Percentiles rank a stretch among this genome's conserved stretches.
Evolutionary conservation across 495 filamentous ascomycete genomes (phyloP).

Genomic region (Xylaria acuta): DNA sequence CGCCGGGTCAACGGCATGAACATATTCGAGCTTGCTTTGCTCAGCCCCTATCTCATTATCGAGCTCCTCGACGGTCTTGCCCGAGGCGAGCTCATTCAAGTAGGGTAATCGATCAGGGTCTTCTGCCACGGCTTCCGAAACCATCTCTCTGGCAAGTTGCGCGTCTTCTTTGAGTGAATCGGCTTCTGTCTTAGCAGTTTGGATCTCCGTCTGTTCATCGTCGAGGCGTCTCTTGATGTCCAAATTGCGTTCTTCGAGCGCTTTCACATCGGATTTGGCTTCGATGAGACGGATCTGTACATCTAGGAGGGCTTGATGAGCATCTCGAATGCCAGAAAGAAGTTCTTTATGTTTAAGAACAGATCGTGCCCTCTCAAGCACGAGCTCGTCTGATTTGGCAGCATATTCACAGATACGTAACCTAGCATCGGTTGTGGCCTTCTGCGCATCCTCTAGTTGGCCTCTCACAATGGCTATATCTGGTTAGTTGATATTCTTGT

Average conservation of each 20-base stretch:
- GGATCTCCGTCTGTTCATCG: slow-evolving; percentile 37
- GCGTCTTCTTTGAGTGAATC: slow-evolving; percentile 42
- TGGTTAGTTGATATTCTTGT: slow-evolving; percentile 29
- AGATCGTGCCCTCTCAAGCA: slow-evolving; percentile 66
- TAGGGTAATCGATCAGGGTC: slow-evolving; percentile 39
- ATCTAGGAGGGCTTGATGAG: slow-evolving; percentile 69
- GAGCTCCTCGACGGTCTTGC: slow-evolving; percentile 65
- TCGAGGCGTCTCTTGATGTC: slow-evolving; percentile 63
- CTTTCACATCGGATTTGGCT: slow-evolving; percentile 76
- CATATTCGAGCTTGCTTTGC: slow-evolving; percentile 74
- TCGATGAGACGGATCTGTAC: slow-evolving; percentile 74
- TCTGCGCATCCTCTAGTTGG: slow-evolving; percentile 51
- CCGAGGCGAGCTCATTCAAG: slow-evolving; percentile 43
- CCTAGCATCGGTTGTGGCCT: slow-evolving; percentile 43
- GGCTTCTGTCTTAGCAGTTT: slow-evolving; percentile 28
- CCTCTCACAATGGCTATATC: slow-evolving; percentile 59
- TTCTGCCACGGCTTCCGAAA: slow-evolving; percentile 46
- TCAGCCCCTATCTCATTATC: slow-evolving; percentile 77
- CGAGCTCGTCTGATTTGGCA: slow-evolving; percentile 61
- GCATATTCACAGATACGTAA: slow-evolving; percentile 43
- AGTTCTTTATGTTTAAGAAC: slow-evolving; percentile 65
- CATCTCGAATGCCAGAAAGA: slow-evolving; percentile 63
- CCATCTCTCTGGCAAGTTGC: slow-evolving; percentile 34
- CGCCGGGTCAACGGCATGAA: slow-evolving; percentile 78
- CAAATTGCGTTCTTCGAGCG: slow-evolving; percentile 65